phyloP scores from a whole-genome alignment of 2,329 filamentous ascomycete genomes.

The Epichloe hybrida region DNA sequence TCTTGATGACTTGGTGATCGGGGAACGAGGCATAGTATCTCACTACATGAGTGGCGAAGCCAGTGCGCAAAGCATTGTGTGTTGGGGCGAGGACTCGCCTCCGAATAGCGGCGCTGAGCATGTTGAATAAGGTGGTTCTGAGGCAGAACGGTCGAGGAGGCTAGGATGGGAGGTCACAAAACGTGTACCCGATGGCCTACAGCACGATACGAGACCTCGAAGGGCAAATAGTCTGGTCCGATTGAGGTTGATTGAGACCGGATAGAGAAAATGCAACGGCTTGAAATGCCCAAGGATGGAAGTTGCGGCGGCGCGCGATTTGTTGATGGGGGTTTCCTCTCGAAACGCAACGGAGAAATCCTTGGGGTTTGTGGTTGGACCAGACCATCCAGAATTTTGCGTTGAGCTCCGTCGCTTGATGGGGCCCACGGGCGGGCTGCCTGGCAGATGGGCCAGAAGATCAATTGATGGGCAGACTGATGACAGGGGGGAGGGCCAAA shows the following conservation, averaged over 20 bases:
- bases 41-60: slow-evolving; percentile 40
- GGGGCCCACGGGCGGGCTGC: background rate
- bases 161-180: slow-evolving; percentile 9
- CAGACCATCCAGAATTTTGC: slow-evolving; percentile 23
- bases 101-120: slow-evolving; percentile 51
- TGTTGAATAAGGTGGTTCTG: slow-evolving; percentile 24
- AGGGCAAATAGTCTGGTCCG: background rate
- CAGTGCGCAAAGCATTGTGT: slow-evolving; percentile 36
- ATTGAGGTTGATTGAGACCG: slow-evolving; percentile 6
- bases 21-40: slow-evolving; percentile 74
- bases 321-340: slow-evolving; percentile 18
- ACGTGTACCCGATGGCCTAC: background rate
- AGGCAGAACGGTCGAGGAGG: slow-evolving; percentile 7
- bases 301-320: slow-evolving; percentile 15
- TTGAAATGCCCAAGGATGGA: slow-evolving; percentile 1
- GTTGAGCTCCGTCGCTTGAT: slow-evolving; percentile 27
- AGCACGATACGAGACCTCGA: slow-evolving; percentile 1
- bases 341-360: slow-evolving; percentile 19
- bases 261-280: slow-evolving; percentile 8
- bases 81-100: slow-evolving; percentile 44
- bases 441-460: background rate
- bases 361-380: slow-evolving; percentile 20
- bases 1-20: slow-evolving; percentile 87
- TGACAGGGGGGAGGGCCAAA: background rate
- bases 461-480: background rate